Evolutionary conservation across 2,329 filamentous ascomycete species (phyloP).

Genomic region (Sphaerostilbella broomeana): DNA sequence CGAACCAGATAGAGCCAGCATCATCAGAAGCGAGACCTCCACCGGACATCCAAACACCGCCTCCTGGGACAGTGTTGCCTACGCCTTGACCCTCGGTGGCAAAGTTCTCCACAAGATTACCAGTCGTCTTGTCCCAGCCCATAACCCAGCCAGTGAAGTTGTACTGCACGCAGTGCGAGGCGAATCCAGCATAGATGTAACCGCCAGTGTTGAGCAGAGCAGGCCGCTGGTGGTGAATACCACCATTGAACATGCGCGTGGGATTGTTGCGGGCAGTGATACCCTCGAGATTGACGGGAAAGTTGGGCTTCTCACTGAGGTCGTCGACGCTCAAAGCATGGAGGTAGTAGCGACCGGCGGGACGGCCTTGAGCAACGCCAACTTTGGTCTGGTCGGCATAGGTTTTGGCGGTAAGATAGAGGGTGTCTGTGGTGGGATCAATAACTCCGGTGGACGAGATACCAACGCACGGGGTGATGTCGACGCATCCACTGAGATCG

Average conservation of each 20-base stretch:
- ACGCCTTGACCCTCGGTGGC: conserved; percentile 37
- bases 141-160: conserved; percentile 50
- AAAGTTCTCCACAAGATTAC: conserved; percentile 32
- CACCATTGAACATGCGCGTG: conserved; percentile 44
- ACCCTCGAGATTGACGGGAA: conserved; percentile 43
- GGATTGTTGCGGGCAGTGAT: conserved; percentile 39
- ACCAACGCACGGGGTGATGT: conserved; percentile 41
- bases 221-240: conserved; percentile 46
- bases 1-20: conserved; percentile 33
- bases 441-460: conserved; percentile 41
- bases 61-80: conserved; percentile 30
- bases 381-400: conserved; percentile 29
- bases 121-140: conserved; percentile 38
- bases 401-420: conserved; percentile 39
- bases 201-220: conserved; percentile 39
- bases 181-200: conserved; percentile 46
- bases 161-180: conserved; percentile 49
- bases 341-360: conserved; percentile 30
- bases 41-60: conserved; percentile 38
- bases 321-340: conserved; percentile 35
- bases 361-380: conserved; percentile 26
- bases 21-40: conserved; percentile 35
- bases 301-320: conserved; percentile 32
- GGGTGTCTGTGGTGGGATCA: conserved; percentile 37
- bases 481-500: conserved; percentile 42